Evolutionary conservation across 441 rosid genomes (phyloP).

Genomic region (Arabidopsis hybrid): DNA sequence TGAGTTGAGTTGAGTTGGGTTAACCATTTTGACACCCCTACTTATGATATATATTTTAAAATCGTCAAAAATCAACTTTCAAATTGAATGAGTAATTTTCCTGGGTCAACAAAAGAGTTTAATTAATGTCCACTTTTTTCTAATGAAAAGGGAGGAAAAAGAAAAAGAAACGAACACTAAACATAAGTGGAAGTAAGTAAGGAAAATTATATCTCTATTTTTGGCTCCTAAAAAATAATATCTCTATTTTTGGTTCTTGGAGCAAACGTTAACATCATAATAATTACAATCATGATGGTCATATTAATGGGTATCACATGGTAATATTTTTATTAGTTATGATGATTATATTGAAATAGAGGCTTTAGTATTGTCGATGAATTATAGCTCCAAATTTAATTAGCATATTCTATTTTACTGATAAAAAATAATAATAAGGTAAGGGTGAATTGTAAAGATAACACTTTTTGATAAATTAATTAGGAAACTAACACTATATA

Average conservation of each 20-base stretch:
- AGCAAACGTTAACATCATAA: conserved; percentile 15
- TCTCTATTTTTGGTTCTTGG: conserved; percentile 20
- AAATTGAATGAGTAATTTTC: background rate
- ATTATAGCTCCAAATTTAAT: no score
- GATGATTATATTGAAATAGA: background rate
- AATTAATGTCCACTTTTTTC: background rate
- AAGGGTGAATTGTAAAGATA: no score
- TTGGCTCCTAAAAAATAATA: background rate
- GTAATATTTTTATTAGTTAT: conserved; percentile 9
- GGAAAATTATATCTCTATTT: conserved; percentile 25
- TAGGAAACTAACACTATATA: no score
- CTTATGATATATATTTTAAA: no score
- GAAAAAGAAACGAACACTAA: background rate
- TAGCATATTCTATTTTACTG: no score
- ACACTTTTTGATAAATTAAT: no score
- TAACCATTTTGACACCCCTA: no score
- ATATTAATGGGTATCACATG: conserved; percentile 34
- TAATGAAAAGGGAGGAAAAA: background rate
- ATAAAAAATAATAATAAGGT: no score
- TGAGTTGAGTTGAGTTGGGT: no score
- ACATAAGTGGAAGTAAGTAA: conserved; percentile 23
- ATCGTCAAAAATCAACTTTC: background rate
- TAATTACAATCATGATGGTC: conserved; percentile 32
- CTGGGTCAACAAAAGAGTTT: background rate
- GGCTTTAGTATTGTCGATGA: no score